Evolutionary conservation across 129 eudicot genomes (phyloP).

Genomic region (Smallanthus sonchifolius): DNA sequence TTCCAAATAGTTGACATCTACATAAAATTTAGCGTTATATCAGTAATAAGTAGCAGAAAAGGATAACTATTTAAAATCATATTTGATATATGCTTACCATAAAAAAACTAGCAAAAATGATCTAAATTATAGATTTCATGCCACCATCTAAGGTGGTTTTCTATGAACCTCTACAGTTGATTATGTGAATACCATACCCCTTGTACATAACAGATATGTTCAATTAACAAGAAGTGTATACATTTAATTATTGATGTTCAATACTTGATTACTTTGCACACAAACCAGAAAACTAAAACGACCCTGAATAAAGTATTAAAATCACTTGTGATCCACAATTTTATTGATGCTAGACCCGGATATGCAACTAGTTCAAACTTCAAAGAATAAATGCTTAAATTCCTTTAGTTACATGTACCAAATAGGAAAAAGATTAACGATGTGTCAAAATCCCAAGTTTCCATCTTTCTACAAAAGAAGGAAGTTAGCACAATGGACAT

Average conservation of each 20-base stretch:
- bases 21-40: constrained; percentile 23
- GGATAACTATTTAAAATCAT: background rate
- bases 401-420: background rate
- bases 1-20: constrained; percentile 93
- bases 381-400: background rate
- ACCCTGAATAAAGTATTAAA: background rate
- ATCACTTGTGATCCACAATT: background rate
- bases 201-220: background rate
- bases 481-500: background rate
- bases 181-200: background rate
- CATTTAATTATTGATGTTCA: background rate
- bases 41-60: constrained; percentile 13
- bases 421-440: background rate
- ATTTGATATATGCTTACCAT: background rate
- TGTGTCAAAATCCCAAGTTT: background rate
- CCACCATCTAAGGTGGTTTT: background rate
- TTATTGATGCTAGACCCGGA: background rate
- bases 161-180: background rate
- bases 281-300: background rate
- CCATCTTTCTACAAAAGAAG: background rate
- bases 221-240: background rate
- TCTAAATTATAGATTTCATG: background rate
- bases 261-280: background rate
- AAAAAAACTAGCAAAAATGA: background rate
- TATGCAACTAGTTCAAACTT: background rate